Evolutionary conservation across 164 flowering plant genomes (phyloP).

Genomic region (Annona squamosa): DNA sequence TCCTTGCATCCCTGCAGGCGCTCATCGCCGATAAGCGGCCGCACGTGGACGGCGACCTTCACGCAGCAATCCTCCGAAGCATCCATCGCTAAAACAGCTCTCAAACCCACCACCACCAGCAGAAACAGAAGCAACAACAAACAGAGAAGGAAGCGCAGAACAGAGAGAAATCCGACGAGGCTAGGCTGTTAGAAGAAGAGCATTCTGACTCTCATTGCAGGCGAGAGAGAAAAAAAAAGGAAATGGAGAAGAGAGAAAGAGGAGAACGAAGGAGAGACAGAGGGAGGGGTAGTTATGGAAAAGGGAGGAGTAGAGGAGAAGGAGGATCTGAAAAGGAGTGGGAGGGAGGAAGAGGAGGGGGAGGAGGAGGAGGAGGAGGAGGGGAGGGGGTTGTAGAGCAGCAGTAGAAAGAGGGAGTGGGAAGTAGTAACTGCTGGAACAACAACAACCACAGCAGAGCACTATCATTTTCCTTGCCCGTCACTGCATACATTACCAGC

Average conservation of each 20-base stretch:
- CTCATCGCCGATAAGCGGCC: constrained; percentile 92
- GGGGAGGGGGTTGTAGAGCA: background rate
- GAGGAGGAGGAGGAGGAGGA: background rate
- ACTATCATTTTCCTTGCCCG: constrained; percentile 54
- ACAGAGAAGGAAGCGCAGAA: constrained; percentile 6
- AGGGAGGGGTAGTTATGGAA: constrained; percentile 33
- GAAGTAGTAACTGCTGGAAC: constrained; percentile 24
- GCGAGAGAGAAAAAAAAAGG: background rate
- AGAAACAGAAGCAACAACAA: background rate
- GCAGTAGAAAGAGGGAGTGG: background rate
- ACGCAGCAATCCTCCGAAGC: constrained; percentile 80
- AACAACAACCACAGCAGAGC: constrained; percentile 27
- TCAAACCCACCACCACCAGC: too few species aligned
- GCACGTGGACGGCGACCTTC: constrained; percentile 83
- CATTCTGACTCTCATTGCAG: constrained; percentile 11
- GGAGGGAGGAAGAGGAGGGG: constrained; percentile 11
- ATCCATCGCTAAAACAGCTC: constrained; percentile 6
- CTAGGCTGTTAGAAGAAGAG: background rate
- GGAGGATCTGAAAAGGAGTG: constrained; percentile 9
- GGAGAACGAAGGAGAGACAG: background rate
- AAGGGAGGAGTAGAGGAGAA: background rate
- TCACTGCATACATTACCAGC: constrained; percentile 35
- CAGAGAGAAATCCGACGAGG: constrained; percentile 4
- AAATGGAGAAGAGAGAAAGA: background rate
- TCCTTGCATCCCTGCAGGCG: constrained; percentile 84